Conservation (phyloP, 139 green algal genomes). For the Volvox africanus region DNA sequence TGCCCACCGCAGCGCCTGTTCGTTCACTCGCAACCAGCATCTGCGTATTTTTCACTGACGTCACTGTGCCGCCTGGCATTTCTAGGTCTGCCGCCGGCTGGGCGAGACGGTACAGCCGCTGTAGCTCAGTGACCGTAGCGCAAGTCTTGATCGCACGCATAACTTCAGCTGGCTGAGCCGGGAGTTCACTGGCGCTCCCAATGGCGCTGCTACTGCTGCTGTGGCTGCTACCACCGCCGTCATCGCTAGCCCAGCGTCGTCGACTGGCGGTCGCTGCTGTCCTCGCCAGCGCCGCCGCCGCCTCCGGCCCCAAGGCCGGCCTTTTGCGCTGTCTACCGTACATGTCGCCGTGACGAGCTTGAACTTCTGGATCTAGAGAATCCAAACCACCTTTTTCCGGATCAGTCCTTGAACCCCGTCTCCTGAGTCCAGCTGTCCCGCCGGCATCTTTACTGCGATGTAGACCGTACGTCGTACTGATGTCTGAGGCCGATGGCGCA, state of each 20-base stretch:
- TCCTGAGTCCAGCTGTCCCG: too few species aligned
- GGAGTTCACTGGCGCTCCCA: not conserved
- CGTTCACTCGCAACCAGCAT: not conserved
- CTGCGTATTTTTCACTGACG: too few species aligned
- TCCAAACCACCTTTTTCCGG: not conserved
- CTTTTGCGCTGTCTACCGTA: not conserved
- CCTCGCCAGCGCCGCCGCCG: not conserved
- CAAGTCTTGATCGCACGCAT: slow-evolving; percentile 27
- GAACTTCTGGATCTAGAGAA: not conserved
- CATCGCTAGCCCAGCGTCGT: not conserved
- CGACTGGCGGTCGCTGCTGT: not conserved
- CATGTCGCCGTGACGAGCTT: not conserved
- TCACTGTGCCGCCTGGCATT: too few species aligned
- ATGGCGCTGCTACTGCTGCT: not conserved
- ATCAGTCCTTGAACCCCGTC: too few species aligned
- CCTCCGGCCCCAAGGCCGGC: not conserved
- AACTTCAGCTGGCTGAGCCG: not conserved
- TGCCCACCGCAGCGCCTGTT: not conserved
- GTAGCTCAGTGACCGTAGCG: not conserved
- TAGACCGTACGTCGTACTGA: too few species aligned
- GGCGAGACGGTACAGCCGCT: not conserved
- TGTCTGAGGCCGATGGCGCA: too few species aligned
- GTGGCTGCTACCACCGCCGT: not conserved
- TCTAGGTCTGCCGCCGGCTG: not conserved
- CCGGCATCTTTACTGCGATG: too few species aligned